Evolutionary conservation across 805 yeast genomes (phyloP).

Genomic region (Suhomyces vadensis): DNA sequence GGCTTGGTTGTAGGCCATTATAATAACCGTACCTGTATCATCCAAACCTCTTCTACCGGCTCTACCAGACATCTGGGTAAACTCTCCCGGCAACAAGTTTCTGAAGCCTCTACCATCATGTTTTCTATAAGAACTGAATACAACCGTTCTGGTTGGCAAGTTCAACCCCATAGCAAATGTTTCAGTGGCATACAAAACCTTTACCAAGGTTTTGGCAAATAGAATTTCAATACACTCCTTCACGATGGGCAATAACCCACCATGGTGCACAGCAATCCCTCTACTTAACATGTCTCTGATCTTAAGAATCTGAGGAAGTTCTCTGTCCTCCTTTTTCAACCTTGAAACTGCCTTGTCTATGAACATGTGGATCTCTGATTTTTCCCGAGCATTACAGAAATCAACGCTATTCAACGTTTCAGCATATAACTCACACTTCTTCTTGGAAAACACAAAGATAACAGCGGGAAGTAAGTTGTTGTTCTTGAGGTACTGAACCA

Average conservation of each 20-base stretch:
- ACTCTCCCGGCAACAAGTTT: conserved; percentile 89
- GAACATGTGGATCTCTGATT: conserved; percentile 90
- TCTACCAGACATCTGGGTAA: conserved; percentile 98
- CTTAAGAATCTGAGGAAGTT: conserved; percentile 84
- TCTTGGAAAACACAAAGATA: conserved; percentile 89
- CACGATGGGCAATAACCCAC: conserved; percentile 89
- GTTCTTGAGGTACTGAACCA: conserved; percentile 69
- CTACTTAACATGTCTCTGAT: conserved; percentile 80
- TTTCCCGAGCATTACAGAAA: conserved; percentile 80
- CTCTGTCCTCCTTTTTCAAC: conserved; percentile 84
- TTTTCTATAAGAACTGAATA: conserved; percentile 79
- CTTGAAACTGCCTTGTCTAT: conserved; percentile 87
- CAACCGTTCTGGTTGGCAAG: conserved; percentile 94
- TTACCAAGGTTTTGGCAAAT: conserved; percentile 82
- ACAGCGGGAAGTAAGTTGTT: conserved; percentile 86
- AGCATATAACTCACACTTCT: conserved; percentile 91
- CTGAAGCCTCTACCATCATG: conserved; percentile 89
- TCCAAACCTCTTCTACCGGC: conserved; percentile 98
- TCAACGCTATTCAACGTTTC: conserved; percentile 71
- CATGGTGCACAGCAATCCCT: conserved; percentile 96
- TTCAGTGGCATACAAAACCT: conserved; percentile 94
- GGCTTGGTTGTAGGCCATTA: conserved; percentile 79
- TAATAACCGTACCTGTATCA: conserved; percentile 88
- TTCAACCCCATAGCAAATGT: conserved; percentile 99
- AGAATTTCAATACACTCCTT: conserved; percentile 91